Evolutionary conservation across 306 rosid genomes (phyloP), one percentile per base, ranked within the genome.

Genomic region (Vicia villosa): DNA sequence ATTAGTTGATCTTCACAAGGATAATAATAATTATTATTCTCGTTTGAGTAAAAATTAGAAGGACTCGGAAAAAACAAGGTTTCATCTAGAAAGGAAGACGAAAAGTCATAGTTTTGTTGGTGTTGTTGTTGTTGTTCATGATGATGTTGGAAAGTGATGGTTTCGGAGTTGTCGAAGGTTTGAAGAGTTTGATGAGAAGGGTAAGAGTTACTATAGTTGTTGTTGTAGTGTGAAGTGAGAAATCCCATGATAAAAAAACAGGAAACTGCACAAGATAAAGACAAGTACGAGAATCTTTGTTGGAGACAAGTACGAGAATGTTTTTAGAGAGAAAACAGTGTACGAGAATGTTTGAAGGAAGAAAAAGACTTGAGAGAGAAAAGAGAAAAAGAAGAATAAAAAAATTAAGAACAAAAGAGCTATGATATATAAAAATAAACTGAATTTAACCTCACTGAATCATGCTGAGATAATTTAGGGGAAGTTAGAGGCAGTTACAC

Each of bases 211-310:
- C 51, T 56, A 45, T 83, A 68, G 26, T 22, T 22, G 26, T 22
- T 22, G 45, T 79, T 63, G 19, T 37, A 63, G 72, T 69, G 65
- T 0, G 81, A 66, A 76, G 30, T 69, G 0, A 66, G 37, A 0
- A 12, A 12, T 16, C 83, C 64, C 87, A 83, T 83, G n/a, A 52
- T 40, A 54, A 54, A 32, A 36, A 9, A 37, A 69, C 26, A 47
- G 0, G 0, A 9, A 3, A 22, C n/a, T n/a, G n/a, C n/a, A n/a
- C n/a, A n/a, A n/a, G n/a, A n/a, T n/a, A n/a, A n/a, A n/a, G n/a
- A n/a, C n/a, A n/a, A n/a, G n/a, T n/a, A n/a, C n/a, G 30, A 10
- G 20, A 9, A 62, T 0, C 3, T 58, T 30, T 6, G 4, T 26
- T 22, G 10, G 22, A 34, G 12, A 40, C 14, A 40, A 38, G 37